A percentile compares a stretch with the other conserved stretches of the same genome.
These are phyloP conservation scores for Neurospora tetrasperma DNA, from an alignment of 495 filamentous ascomycete species.

Conservation along the genomic window DNA sequence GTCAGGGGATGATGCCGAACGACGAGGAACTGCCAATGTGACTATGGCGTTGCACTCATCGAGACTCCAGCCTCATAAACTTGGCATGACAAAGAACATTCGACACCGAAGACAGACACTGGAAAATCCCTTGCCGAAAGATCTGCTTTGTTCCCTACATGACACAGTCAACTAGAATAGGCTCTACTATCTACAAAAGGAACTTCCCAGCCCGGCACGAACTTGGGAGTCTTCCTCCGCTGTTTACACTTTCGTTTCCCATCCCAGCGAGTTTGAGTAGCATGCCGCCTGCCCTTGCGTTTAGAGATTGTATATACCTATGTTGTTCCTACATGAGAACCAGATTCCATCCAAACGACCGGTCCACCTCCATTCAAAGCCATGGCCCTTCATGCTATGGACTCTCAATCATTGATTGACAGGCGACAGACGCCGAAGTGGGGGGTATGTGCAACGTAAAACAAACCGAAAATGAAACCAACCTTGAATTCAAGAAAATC, in stretches of 20 bases:
- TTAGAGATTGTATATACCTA: slow-evolving; percentile 7
- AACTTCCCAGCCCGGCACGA: not conserved
- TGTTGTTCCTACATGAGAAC: slow-evolving; percentile 4
- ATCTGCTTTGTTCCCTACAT: not conserved
- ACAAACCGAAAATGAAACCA: slow-evolving; percentile 9
- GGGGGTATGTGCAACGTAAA: slow-evolving; percentile 17
- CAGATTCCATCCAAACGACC: slow-evolving; percentile 8
- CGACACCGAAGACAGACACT: not conserved
- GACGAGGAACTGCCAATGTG: not conserved
- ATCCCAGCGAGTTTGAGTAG: not conserved
- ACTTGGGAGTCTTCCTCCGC: not conserved
- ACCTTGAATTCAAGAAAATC: slow-evolving; percentile 1
- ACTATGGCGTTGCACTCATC: not conserved
- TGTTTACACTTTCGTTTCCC: not conserved
- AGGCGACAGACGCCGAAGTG: slow-evolving; percentile 7
- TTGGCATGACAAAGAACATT: not conserved
- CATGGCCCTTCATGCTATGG: not conserved
- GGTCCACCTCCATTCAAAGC: slow-evolving; percentile 5
- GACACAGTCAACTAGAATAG: not conserved
- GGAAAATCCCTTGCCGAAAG: not conserved
- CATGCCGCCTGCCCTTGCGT: not conserved
- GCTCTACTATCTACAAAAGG: not conserved
- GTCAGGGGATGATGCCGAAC: not conserved
- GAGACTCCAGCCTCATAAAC: not conserved
- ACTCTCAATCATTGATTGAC: slow-evolving; percentile 1